Evolutionary conservation across 2,329 filamentous ascomycete genomes (phyloP).

Genomic region (Penicillium italicum): DNA sequence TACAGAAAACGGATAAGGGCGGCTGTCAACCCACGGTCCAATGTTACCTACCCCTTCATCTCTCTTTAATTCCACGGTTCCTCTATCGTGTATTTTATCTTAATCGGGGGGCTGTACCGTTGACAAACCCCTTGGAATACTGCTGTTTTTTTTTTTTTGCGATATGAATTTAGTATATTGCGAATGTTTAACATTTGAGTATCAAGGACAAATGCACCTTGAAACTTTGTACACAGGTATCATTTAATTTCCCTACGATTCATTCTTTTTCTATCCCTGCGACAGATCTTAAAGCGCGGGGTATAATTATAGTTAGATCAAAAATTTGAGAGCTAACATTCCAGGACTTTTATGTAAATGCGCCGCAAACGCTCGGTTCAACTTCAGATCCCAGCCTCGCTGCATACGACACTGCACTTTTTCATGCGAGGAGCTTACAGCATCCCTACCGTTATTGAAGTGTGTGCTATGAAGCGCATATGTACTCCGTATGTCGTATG

Average conservation of each 20-base stretch:
- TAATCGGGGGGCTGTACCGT: background rate
- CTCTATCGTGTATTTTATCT: background rate
- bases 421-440: conserved; percentile 22
- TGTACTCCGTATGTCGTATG: background rate
- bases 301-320: background rate
- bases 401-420: conserved; percentile 16
- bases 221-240: background rate
- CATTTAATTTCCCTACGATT: background rate
- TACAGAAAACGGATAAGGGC: background rate
- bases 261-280: conserved; percentile 3
- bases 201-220: background rate
- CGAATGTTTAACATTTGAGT: background rate
- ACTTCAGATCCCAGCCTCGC: conserved; percentile 14
- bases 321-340: conserved; percentile 6
- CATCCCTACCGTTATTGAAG: conserved; percentile 16
- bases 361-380: conserved; percentile 18
- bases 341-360: conserved; percentile 2
- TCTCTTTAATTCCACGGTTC: background rate
- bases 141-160: too few relatives aligned
- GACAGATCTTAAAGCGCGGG: conserved; percentile 9
- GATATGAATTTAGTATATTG: background rate
- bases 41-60: conserved; percentile 14
- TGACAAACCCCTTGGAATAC: background rate
- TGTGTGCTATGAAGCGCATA: conserved; percentile 5
- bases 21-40: conserved; percentile 19